These are phyloP conservation scores for apple (Malus domestica) DNA, from an alignment of 306 rosid genomes.

Conservation along the genomic window ASM211411v1 NC_041789.1:22032501-22033000, in stretches of 20 bases:
- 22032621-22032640: neutral
- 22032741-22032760: slow-evolving; percentile 92
- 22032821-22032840: slow-evolving; percentile 88
- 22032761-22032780: slow-evolving; percentile 70
- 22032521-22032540: slow-evolving; percentile 1
- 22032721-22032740: slow-evolving; percentile 20
- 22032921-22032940: slow-evolving; percentile 56
- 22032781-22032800: slow-evolving; percentile 67
- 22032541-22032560: neutral
- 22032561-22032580: neutral
- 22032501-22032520: neutral
- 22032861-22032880: slow-evolving; percentile 62
- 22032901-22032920: slow-evolving; percentile 82
- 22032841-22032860: slow-evolving; percentile 69
- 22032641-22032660: neutral
- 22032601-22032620: slow-evolving; percentile 4
- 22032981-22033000: slow-evolving; percentile 73
- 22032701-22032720: neutral
- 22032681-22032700: neutral
- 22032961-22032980: slow-evolving; percentile 38
- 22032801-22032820: slow-evolving; percentile 60
- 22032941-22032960: slow-evolving; percentile 54
- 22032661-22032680: neutral
- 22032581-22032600: neutral
- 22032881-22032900: slow-evolving; percentile 63